Conservation (phyloP, 495 filamentous ascomycete genomes). For the Aspergillus affinis region DNA sequence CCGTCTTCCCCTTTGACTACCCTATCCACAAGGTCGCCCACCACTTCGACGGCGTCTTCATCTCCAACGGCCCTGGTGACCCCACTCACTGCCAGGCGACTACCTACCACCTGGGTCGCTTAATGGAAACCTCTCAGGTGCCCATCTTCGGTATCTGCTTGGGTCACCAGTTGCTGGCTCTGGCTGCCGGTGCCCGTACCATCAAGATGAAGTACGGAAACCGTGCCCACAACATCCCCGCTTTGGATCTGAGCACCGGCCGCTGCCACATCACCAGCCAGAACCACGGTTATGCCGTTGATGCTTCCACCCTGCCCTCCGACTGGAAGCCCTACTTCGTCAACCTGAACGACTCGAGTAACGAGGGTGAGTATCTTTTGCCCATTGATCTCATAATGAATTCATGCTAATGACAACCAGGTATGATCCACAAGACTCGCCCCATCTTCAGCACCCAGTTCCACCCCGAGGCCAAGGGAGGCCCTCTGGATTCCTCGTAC, state of each 20-base stretch:
- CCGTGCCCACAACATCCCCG: conserved; percentile 96
- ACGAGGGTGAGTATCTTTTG: conserved; percentile 56
- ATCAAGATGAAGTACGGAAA: conserved; percentile 98
- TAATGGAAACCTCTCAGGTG: conserved; percentile 87
- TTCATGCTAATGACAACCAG: no score
- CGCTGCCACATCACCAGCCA: conserved; percentile 98
- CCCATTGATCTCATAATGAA: no score
- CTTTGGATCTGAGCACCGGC: conserved; percentile 88
- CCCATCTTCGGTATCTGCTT: conserved; percentile 98
- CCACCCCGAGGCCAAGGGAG: conserved; percentile 96
- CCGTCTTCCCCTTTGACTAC: conserved; percentile 92
- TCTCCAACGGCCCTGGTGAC: conserved; percentile 94
- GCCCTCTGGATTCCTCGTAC: conserved; percentile 89
- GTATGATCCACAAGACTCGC: conserved; percentile 91
- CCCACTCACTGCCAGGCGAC: conserved; percentile 94
- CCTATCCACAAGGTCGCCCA: conserved; percentile 97
- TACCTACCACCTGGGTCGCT: conserved; percentile 79
- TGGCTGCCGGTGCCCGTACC: conserved; percentile 81
- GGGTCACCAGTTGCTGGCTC: conserved; percentile 76
- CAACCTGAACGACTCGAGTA: conserved; percentile 93
- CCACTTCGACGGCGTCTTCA: conserved; percentile 98
- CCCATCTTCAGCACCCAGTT: conserved; percentile 99
- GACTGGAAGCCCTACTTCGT: conserved; percentile 98
- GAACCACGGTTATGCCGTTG: conserved; percentile 98
- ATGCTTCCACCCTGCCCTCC: conserved; percentile 72